phyloP scores from a whole-genome alignment of 345 rosid species.

The Euphorbia peplus region DNA sequence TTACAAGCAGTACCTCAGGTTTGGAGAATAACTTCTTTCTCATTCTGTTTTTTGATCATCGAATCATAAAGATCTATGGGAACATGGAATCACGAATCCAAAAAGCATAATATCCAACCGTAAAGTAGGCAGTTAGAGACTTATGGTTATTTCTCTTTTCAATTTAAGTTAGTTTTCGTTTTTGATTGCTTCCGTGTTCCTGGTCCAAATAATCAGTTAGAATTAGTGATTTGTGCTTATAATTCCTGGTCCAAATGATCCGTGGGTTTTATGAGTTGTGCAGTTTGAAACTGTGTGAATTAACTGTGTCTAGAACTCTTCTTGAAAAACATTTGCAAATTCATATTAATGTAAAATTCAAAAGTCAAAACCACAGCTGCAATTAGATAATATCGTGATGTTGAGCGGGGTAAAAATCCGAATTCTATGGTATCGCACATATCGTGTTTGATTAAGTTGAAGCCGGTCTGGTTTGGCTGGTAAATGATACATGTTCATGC shows the following conservation, averaged over 20 bases:
- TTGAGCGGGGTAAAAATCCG: neutral
- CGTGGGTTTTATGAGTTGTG: neutral
- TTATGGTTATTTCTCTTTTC: neutral
- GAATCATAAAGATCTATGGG: neutral
- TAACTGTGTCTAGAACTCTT: neutral
- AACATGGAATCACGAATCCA: neutral
- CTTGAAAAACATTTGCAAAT: neutral
- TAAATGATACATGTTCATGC: slow-evolving; percentile 14
- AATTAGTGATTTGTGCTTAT: neutral
- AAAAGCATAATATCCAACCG: neutral
- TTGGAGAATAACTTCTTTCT: slow-evolving; percentile 13
- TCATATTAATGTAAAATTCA: neutral
- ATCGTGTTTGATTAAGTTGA: neutral
- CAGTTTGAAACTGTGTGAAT: neutral
- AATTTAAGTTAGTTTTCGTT: neutral
- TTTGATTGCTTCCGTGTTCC: neutral
- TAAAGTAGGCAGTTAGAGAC: neutral
- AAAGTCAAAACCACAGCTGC: neutral
- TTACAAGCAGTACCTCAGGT: slow-evolving; percentile 90
- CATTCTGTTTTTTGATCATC: neutral
- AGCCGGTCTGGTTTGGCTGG: neutral
- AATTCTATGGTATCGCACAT: neutral
- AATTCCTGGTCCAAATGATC: neutral
- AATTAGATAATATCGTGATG: neutral
- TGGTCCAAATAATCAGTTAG: neutral